These are phyloP conservation scores for Durusdinium trenchii DNA, from an alignment of 73 alveolate genomes.

Conservation along the genomic window DNA sequence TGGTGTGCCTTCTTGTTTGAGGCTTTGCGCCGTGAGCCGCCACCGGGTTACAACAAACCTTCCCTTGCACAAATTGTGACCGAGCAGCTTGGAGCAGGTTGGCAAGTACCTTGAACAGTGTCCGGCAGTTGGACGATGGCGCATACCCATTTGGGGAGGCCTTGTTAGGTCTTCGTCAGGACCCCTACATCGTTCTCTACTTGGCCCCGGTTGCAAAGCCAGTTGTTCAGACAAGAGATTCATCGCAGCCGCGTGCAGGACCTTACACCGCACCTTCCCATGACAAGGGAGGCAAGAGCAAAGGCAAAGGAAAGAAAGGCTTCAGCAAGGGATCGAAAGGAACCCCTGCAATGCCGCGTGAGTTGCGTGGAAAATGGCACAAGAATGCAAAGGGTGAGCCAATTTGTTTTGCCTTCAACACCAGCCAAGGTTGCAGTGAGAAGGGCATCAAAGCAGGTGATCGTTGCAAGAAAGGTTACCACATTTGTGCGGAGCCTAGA, in stretches of 20 bases:
- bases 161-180: not conserved
- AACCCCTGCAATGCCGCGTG: not conserved
- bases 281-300: not conserved
- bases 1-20: too few relatives aligned
- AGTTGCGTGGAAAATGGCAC: not conserved
- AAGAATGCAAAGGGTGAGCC: not conserved
- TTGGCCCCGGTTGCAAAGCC: not conserved
- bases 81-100: not conserved
- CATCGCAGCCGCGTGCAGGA: not conserved
- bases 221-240: too few relatives aligned
- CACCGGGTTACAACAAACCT: not conserved
- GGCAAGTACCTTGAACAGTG: not conserved
- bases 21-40: too few relatives aligned
- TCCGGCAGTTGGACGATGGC: not conserved
- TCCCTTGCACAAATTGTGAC: not conserved
- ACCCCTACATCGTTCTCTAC: not conserved
- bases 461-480: not conserved
- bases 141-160: not conserved
- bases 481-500: not conserved
- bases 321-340: too few relatives aligned
- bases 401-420: not conserved
- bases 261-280: not conserved
- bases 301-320: not conserved
- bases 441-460: too few relatives aligned
- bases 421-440: not conserved